Percentiles rank a stretch among this genome's conserved stretches.
phyloP scores from a whole-genome alignment of 345 rosid genomes.

The Eutrema yunnanense region DNA sequence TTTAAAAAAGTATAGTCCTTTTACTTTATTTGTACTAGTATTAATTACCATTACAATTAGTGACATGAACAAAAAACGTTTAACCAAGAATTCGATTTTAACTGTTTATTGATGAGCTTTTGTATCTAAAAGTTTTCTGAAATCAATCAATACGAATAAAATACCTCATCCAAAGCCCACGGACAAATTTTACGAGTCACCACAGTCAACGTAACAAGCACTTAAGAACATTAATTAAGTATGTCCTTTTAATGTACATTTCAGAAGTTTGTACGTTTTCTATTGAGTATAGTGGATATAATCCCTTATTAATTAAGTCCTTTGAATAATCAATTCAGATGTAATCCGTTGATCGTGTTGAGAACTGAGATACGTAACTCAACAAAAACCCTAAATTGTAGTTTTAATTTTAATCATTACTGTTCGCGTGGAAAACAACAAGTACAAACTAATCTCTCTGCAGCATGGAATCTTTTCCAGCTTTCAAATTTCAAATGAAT shows the following conservation, averaged over 20 bases:
- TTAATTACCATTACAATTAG: background rate
- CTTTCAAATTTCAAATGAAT: background rate
- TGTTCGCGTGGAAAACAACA: background rate
- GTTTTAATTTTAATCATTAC: background rate
- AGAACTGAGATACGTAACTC: background rate
- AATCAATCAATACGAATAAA: background rate
- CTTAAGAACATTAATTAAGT: background rate
- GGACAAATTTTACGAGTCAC: conserved; percentile 3
- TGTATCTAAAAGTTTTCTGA: background rate
- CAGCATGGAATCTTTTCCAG: background rate
- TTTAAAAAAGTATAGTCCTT: background rate
- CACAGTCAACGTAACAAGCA: conserved; percentile 1
- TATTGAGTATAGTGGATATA: conserved; percentile 18
- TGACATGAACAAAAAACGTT: background rate
- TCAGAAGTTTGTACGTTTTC: conserved; percentile 22
- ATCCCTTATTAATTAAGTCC: background rate
- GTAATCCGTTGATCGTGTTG: conserved; percentile 11
- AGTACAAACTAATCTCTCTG: background rate
- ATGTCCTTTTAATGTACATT: background rate
- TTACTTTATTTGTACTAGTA: background rate
- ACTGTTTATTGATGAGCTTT: background rate
- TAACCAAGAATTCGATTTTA: background rate
- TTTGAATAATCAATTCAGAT: conserved; percentile 1
- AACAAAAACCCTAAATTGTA: background rate
- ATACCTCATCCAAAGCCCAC: background rate